Conservation (phyloP, 2,329 filamentous ascomycete species). For the Trichoderma endophyticum region DNA sequence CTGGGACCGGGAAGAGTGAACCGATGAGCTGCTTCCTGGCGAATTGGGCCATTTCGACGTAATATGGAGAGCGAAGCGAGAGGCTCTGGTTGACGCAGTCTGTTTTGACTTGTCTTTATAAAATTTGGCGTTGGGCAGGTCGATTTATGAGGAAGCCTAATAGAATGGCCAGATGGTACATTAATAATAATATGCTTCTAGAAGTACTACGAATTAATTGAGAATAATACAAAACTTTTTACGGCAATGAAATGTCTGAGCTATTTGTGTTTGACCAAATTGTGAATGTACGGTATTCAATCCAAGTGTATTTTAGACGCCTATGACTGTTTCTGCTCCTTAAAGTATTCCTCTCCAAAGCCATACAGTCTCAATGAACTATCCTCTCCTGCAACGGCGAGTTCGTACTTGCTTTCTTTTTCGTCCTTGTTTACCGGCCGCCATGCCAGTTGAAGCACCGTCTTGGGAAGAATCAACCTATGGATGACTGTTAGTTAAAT, state of each 20-base stretch:
- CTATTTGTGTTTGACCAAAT: not conserved
- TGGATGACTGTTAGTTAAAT: conserved; percentile 18
- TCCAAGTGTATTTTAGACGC: not conserved
- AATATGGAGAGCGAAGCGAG: not conserved
- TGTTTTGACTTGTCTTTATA: not conserved
- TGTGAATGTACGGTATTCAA: not conserved
- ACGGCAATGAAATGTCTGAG: not conserved
- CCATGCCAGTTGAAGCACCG: conserved; percentile 68
- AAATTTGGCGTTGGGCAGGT: conserved; percentile 5
- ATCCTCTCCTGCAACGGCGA: conserved; percentile 60
- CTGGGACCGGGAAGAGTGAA: not conserved
- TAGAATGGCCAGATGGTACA: conserved; percentile 8
- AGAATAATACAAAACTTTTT: not conserved
- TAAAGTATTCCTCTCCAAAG: conserved; percentile 26
- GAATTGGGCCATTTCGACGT: not conserved
- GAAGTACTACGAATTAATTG: not conserved
- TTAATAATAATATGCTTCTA: not conserved
- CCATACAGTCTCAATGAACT: conserved; percentile 58
- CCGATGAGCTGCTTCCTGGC: not conserved
- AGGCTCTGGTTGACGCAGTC: not conserved
- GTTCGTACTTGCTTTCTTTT: conserved; percentile 32
- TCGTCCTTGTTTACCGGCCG: conserved; percentile 45
- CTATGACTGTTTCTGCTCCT: conserved; percentile 1
- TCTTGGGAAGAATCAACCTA: conserved; percentile 52
- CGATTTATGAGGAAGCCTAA: not conserved